Conservation (phyloP, 352 stramenopile species). For the Globisporangium uncinulatum region DNA sequence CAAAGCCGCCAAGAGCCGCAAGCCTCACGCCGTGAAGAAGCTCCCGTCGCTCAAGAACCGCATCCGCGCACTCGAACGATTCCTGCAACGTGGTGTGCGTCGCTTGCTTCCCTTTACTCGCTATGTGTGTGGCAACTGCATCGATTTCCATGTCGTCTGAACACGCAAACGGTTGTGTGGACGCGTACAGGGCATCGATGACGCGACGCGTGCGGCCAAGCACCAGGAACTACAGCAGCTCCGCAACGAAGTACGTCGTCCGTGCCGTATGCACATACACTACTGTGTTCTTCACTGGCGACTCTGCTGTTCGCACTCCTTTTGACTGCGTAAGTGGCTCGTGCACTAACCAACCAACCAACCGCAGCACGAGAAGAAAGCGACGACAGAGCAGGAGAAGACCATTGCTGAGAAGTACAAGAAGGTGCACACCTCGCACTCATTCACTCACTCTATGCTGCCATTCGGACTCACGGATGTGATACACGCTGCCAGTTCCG, state of each 20-base stretch:
- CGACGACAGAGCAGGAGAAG: conserved; percentile 50
- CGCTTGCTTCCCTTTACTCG: not conserved
- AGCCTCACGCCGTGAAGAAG: conserved; percentile 50
- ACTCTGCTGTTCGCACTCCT: too few species aligned
- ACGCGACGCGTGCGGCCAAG: conserved; percentile 38
- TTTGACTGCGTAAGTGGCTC: too few species aligned
- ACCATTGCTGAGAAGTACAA: conserved; percentile 80
- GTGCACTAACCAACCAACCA: too few species aligned
- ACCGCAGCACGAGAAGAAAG: conserved; percentile 36
- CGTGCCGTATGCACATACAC: not conserved
- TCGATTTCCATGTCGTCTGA: too few species aligned
- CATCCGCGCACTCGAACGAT: conserved; percentile 73
- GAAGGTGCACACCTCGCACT: conserved; percentile 27
- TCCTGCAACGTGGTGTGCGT: conserved; percentile 61
- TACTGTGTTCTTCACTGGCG: too few species aligned
- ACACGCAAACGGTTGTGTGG: not conserved
- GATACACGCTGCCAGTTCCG: conserved; percentile 31
- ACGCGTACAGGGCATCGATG: conserved; percentile 25
- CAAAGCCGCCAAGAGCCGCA: conserved; percentile 53
- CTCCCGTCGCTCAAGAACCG: conserved; percentile 79
- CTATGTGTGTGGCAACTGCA: not conserved
- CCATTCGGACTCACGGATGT: not conserved
- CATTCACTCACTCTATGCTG: not conserved
- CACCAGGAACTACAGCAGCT: conserved; percentile 45
- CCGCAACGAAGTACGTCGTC: conserved; percentile 26